Conservation (phyloP, 164 flowering plant genomes). For the Stephania yunnanensis region DNA sequence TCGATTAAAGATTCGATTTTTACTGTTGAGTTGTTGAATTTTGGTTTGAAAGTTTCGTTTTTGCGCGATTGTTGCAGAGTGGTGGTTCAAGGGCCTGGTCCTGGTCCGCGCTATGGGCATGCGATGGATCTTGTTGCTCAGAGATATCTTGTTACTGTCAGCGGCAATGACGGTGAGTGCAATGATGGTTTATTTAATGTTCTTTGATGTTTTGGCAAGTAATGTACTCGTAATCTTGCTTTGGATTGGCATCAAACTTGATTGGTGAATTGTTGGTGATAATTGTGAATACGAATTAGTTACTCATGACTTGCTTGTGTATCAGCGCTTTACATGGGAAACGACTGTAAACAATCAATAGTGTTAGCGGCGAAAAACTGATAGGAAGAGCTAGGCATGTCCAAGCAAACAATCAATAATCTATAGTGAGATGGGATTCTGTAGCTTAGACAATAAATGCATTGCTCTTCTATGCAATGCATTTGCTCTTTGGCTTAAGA, state of each 20-base stretch:
- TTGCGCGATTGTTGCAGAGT: constrained; percentile 39
- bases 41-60: background rate
- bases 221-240: background rate
- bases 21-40: background rate
- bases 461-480: too few species aligned
- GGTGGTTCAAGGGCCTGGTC: constrained; percentile 88
- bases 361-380: background rate
- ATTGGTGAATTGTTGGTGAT: too few species aligned
- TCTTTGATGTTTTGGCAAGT: background rate
- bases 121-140: constrained; percentile 90
- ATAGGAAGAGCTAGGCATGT: background rate
- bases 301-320: too few species aligned
- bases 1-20: background rate
- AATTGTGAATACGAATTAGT: too few species aligned
- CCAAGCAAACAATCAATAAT: background rate
- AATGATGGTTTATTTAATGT: background rate
- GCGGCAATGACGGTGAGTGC: constrained; percentile 85
- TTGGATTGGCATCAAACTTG: too few species aligned
- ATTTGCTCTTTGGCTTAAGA: background rate
- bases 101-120: constrained; percentile 92
- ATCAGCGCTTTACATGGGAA: too few species aligned
- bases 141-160: constrained; percentile 76
- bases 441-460: background rate
- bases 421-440: background rate
- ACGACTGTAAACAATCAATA: background rate